Conservation (phyloP, 495 filamentous ascomycete genomes). For the Hyphodiscus hymeniophilus region DNA sequence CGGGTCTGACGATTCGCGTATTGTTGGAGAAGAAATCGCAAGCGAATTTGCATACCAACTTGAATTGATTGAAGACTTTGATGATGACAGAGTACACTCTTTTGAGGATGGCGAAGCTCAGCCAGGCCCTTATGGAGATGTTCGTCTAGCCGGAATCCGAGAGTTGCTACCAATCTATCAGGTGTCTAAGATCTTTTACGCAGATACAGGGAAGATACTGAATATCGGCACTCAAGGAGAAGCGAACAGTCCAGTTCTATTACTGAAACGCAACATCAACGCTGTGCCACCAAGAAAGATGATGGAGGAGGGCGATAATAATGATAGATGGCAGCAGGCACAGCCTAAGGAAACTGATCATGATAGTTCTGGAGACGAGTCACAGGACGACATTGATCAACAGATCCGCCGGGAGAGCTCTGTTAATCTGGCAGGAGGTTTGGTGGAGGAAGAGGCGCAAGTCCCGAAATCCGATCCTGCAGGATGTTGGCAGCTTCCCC, state of each 20-base stretch:
- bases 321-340: constrained; percentile 7
- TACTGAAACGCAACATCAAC: constrained; percentile 77
- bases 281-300: constrained; percentile 50
- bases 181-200: constrained; percentile 95
- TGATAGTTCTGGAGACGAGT: constrained; percentile 29
- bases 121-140: constrained; percentile 60
- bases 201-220: constrained; percentile 88
- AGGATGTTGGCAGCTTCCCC: constrained; percentile 58
- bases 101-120: constrained; percentile 57
- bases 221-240: constrained; percentile 72
- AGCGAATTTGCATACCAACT: constrained; percentile 86
- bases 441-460: not conserved
- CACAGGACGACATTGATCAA: constrained; percentile 58
- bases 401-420: constrained; percentile 51
- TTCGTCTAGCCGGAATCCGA: constrained; percentile 67
- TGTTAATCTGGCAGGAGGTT: constrained; percentile 7
- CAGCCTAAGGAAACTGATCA: constrained; percentile 12
- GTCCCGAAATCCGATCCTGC: not conserved
- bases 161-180: constrained; percentile 84
- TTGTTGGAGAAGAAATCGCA: constrained; percentile 10
- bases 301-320: constrained; percentile 15
- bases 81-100: constrained; percentile 83
- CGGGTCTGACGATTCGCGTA: not conserved
- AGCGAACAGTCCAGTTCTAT: constrained; percentile 74
- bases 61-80: constrained; percentile 82